Base-by-base conservation (phyloP, 306 rosid species). In the Vicia villosa region DNA sequence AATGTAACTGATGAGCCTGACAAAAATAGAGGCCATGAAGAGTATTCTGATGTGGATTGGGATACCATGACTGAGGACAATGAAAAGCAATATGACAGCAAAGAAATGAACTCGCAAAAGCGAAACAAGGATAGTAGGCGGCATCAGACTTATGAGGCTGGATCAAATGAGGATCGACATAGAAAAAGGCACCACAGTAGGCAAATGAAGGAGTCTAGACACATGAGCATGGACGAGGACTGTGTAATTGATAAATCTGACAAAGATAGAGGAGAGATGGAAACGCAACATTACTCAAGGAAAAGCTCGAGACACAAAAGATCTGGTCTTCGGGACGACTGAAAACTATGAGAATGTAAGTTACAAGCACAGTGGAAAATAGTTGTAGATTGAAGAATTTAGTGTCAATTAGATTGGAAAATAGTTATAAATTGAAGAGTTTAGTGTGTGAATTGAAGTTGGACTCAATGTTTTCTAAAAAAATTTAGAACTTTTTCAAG, bases 91-190 rank as follows among this genome's bases (percentile, higher is more conserved):
- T 60, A 62, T 43, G 26, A 36, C 42, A 26, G 64, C 61, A 63
- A 71, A 65, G 74, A 83, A 75, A 76, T 58, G 71, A 80, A 79
- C 74, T 75, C 87, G 26, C 80, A 76, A 63, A 70, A 75, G 65
- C 20, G 24, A 71, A 14, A 34, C 20, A 19, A 56, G 24, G 82
- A 74, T 61, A 51, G 21, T 12, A 41, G 37, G 56, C 54, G 43
- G 56, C 54, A 55, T 20, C 51, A 58, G 63, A 36, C 43, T 66
- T 74, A 26, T 42, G 86, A 76, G 63, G 51, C 68, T 26, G 77
- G n/a, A 34, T 42, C 68, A 36, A 83, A 69, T 22, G 63, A 38
- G 24, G 41, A 79, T 42, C 55, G 68, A 57, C 66, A 72, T 16
- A 49, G 58, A 41, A 70, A 69, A 66, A 74, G 68, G 67, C 77